Conservation (phyloP, 306 rosid genomes). For the Carpinus viminea region DNA sequence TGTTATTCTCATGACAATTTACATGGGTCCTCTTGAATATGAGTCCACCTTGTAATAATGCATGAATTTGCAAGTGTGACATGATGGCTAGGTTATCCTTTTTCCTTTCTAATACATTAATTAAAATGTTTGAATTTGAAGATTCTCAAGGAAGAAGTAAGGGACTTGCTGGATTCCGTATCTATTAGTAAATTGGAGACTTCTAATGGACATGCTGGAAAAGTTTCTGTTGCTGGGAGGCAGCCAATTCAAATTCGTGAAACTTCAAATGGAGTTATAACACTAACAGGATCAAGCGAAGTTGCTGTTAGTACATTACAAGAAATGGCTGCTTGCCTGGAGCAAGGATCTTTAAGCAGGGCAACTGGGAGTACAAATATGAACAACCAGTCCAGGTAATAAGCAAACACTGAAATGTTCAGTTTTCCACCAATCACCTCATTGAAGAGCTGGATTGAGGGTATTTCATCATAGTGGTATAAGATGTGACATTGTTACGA, state of each 20-base stretch:
- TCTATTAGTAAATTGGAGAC: conserved; percentile 56
- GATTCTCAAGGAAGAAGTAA: conserved; percentile 82
- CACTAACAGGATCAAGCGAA: conserved; percentile 71
- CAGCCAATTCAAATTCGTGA: conserved; percentile 73
- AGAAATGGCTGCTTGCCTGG: conserved; percentile 77
- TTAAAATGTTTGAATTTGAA: conserved; percentile 44
- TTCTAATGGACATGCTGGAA: conserved; percentile 58
- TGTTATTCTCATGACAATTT: conserved; percentile 11
- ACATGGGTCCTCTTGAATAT: neutral
- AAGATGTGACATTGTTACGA: neutral
- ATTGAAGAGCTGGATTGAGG: neutral
- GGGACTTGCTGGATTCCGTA: conserved; percentile 68
- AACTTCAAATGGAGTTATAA: conserved; percentile 72
- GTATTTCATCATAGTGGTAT: neutral
- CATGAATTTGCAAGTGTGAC: conserved; percentile 15
- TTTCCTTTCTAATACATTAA: conserved; percentile 22
- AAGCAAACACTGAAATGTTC: conserved; percentile 13
- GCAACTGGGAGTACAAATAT: conserved; percentile 91
- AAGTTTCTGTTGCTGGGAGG: conserved; percentile 53
- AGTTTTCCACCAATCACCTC: neutral
- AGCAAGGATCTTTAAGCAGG: conserved; percentile 74
- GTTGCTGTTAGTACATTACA: conserved; percentile 63
- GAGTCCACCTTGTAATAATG: conserved; percentile 16
- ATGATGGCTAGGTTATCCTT: neutral
- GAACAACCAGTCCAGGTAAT: conserved; percentile 85